Evolutionary conservation across 2,329 filamentous ascomycete genomes (phyloP).

Genomic region (Atkinsonella hypoxylon): DNA sequence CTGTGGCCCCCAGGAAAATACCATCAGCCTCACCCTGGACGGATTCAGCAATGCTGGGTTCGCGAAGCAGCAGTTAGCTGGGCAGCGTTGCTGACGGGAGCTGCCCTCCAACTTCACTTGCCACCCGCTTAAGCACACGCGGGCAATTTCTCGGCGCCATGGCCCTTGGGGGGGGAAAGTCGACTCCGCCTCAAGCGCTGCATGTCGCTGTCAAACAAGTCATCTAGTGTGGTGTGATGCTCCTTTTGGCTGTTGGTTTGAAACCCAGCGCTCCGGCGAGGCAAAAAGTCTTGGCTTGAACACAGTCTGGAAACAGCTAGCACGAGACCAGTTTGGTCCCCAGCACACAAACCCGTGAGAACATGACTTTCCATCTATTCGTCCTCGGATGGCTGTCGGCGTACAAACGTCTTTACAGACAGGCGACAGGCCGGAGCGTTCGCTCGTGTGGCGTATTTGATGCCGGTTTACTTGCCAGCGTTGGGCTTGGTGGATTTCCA

Average conservation of each 20-base stretch:
- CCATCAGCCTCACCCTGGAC: not conserved
- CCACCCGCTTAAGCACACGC: not conserved
- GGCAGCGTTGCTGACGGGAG: constrained; percentile 1
- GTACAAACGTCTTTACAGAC: not conserved
- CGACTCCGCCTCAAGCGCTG: not conserved
- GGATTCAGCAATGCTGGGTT: too few species aligned
- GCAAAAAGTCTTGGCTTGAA: too few species aligned
- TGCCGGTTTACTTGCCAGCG: not conserved
- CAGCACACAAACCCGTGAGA: not conserved
- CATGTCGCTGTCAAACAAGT: too few species aligned
- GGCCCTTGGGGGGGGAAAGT: not conserved
- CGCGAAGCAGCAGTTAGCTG: not conserved
- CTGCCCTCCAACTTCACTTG: not conserved
- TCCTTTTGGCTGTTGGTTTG: too few species aligned
- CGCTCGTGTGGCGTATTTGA: too few species aligned
- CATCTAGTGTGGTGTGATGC: too few species aligned
- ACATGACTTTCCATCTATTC: not conserved
- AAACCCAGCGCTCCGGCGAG: too few species aligned
- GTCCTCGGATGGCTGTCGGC: too few species aligned
- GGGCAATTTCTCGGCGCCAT: constrained; percentile 8
- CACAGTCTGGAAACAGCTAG: too few species aligned
- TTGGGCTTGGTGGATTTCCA: not conserved
- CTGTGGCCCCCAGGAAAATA: not conserved
- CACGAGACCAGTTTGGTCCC: not conserved
- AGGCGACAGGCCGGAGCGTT: not conserved